These are phyloP conservation scores for Cylindrotheca closterium DNA, from an alignment of 108 stramenopile genomes.

Conservation along the genomic window DNA sequence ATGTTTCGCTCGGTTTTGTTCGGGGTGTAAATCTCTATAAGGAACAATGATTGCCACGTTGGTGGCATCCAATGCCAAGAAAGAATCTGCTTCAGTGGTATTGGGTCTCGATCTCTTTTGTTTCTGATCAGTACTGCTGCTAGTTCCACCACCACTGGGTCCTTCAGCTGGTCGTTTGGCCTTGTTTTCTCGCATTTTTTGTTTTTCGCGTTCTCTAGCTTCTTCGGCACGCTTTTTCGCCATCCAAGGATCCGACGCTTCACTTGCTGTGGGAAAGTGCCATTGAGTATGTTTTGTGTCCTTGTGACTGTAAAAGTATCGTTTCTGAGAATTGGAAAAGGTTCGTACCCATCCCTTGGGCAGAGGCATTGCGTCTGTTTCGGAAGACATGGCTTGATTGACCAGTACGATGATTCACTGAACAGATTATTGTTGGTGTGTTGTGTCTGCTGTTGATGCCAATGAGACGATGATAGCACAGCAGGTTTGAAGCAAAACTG, in stretches of 20 bases:
- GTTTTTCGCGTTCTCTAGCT: slow-evolving; percentile 43
- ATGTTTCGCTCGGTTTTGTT: slow-evolving; percentile 91
- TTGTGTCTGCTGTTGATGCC: no score
- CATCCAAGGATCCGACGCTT: slow-evolving; percentile 72
- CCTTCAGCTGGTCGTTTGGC: not conserved
- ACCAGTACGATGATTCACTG: no score
- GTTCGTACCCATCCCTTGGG: slow-evolving; percentile 83
- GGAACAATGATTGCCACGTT: slow-evolving; percentile 95
- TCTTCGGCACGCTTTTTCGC: slow-evolving; percentile 57
- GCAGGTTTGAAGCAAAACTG: no score
- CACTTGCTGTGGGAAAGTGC: slow-evolving; percentile 86
- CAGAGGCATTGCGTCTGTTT: slow-evolving; percentile 35
- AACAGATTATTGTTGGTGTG: no score
- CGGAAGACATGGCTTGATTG: not conserved
- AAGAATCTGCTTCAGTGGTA: slow-evolving; percentile 9
- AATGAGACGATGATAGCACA: no score
- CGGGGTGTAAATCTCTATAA: slow-evolving; percentile 89
- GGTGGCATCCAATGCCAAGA: slow-evolving; percentile 46
- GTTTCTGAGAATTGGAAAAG: slow-evolving; percentile 68
- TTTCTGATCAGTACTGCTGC: not conserved
- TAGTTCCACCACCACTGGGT: not conserved
- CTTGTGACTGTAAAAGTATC: slow-evolving; percentile 70
- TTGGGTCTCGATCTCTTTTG: not conserved
- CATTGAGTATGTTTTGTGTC: slow-evolving; percentile 86
- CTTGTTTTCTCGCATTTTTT: slow-evolving; percentile 10